Evolutionary conservation across 371 early-diverging fungal genomes (phyloP), one percentile per base, ranked within the genome.

Genomic region (Batrachochytrium dendrobatidis): DNA sequence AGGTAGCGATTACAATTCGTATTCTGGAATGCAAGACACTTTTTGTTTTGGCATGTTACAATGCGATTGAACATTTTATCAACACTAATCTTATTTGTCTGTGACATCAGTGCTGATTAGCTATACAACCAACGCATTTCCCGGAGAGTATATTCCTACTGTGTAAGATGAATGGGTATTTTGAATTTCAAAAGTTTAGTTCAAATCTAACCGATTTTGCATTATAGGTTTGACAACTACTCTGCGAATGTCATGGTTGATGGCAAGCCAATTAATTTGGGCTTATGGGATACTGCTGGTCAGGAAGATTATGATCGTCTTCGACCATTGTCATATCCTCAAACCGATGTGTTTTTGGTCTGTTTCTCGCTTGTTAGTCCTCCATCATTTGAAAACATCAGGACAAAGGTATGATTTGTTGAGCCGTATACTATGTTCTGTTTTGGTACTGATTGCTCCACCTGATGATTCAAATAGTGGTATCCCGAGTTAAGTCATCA

Each of bases 81-180:
- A n/a, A n/a, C n/a, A n/a, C n/a, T n/a, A n/a, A n/a, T n/a, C n/a
- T n/a, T n/a, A n/a, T n/a, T n/a, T n/a, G n/a, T n/a, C n/a, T n/a
- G n/a, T n/a, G n/a, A n/a, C 45, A 18, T 7, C 52, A 73, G 70
- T 94, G 44, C 77, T 98, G 57, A 94, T 95, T 72, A 86, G 86
- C 66, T 98, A 95, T 75, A 94, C 94, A 35, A 92, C 94, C 61
- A 94, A 95, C 76, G 94, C 94, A 24, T 98, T 95, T 80, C 95
- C 95, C 33, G 95, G 92, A 53, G 95, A 94, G 80, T 94, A 94
- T 71, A 92, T 94, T 62, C 96, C 96, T 60, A 95, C 96, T 57
- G 96, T 95, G 93, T 94, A 90, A 83, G 83, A n/a, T n/a, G n/a
- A n/a, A n/a, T n/a, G n/a, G n/a, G n/a, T n/a, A n/a, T n/a, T n/a